Evolutionary conservation across 2,329 filamentous ascomycete genomes (phyloP).

Genomic region (Tolypocladium paradoxum): DNA sequence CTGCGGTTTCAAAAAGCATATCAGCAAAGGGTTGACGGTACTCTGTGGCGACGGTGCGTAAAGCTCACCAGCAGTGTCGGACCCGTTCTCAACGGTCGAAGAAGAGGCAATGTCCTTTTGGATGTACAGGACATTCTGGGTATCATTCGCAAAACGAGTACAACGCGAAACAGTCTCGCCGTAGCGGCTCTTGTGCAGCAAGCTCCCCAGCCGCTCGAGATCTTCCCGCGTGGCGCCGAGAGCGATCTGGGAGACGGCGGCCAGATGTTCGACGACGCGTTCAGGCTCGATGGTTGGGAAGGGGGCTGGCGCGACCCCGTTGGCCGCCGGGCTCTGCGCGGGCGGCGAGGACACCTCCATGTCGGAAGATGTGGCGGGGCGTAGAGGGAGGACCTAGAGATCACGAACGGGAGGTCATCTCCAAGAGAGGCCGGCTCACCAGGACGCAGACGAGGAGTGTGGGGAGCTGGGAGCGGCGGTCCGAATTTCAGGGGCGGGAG

Average conservation of each 20-base stretch:
- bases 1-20: conserved; percentile 15
- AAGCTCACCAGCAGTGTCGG: conserved; percentile 32
- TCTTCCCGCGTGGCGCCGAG: conserved; percentile 68
- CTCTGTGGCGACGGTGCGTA: no score
- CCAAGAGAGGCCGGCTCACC: background rate
- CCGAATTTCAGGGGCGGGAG: conserved; percentile 4
- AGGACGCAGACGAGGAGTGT: background rate
- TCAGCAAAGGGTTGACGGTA: background rate
- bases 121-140: conserved; percentile 80
- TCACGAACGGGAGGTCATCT: conserved; percentile 1
- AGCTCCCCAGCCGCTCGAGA: conserved; percentile 68
- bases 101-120: conserved; percentile 64
- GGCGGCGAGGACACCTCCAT: conserved; percentile 45
- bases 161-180: conserved; percentile 79
- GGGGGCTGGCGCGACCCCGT: conserved; percentile 33
- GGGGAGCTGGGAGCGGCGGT: background rate
- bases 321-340: conserved; percentile 30
- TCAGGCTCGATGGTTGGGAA: conserved; percentile 55
- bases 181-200: conserved; percentile 63
- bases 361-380: conserved; percentile 9
- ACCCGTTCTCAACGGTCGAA: conserved; percentile 38
- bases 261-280: conserved; percentile 61
- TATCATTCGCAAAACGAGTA: conserved; percentile 78
- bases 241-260: conserved; percentile 59
- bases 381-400: background rate